Percentiles rank a stretch among this genome's conserved stretches.
Conservation (phyloP, 306 rosid species). For the Gleditsia sinensis region DNA sequence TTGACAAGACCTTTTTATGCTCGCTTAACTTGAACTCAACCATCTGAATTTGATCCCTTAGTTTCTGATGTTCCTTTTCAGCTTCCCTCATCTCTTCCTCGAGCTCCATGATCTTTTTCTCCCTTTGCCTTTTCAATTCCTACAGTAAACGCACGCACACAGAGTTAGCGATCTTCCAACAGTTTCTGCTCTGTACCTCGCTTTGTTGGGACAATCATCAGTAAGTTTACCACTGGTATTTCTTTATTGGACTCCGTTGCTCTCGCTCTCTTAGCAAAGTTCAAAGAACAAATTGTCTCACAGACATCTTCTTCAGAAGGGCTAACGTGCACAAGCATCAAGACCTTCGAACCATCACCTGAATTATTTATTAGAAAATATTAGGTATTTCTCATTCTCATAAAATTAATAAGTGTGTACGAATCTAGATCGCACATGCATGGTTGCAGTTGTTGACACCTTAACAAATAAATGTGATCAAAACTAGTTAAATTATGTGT, state of each 20-base stretch:
- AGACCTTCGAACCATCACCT: slow-evolving; percentile 88
- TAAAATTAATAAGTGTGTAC: background rate
- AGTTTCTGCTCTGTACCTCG: slow-evolving; percentile 17
- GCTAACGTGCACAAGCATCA: slow-evolving; percentile 93
- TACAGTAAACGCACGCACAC: slow-evolving; percentile 36
- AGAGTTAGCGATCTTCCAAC: slow-evolving; percentile 23
- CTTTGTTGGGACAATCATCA: slow-evolving; percentile 24
- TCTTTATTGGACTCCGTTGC: slow-evolving; percentile 71
- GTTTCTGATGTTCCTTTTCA: slow-evolving; percentile 52
- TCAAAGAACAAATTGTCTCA: slow-evolving; percentile 84
- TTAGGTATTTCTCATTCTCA: slow-evolving; percentile 6
- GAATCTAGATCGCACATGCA: too few species aligned
- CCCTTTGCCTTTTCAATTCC: slow-evolving; percentile 81
- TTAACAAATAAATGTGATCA: background rate
- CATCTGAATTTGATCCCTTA: slow-evolving; percentile 57
- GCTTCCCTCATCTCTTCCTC: slow-evolving; percentile 78
- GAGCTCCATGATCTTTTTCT: slow-evolving; percentile 62
- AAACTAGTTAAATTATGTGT: background rate
- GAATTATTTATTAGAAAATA: slow-evolving; percentile 34
- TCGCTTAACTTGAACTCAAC: slow-evolving; percentile 52
- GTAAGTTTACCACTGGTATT: slow-evolving; percentile 54
- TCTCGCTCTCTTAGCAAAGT: slow-evolving; percentile 89
- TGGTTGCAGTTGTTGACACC: slow-evolving; percentile 5
- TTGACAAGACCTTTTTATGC: slow-evolving; percentile 50
- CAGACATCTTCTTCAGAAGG: slow-evolving; percentile 80